Evolutionary conservation across 257 asterid genomes (phyloP), one percentile per base, ranked within the genome.

Genomic region (Gardenia jasminoides): DNA sequence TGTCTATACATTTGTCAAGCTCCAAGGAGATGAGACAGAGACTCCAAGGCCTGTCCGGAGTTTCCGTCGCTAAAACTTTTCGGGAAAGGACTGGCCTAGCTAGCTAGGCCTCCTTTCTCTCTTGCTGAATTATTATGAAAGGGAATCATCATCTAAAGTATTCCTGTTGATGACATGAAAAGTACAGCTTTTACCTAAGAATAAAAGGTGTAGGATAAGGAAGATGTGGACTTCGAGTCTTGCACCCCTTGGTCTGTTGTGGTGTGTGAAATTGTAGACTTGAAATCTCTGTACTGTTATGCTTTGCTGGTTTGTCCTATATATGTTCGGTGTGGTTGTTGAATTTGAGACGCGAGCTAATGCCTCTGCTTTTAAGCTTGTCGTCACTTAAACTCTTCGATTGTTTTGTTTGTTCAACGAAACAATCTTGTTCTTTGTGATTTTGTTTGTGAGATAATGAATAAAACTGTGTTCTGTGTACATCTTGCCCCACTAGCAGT

Each of bases 1-100:
- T 54, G 84, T 86, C 71, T 92, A 92, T 72, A 78, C 87, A 0
- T 48, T 54, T 0, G 89, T 86, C 66, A 83, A 83, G 82, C 87
- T 83, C 39, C 85, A 76, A 0, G 76, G 28, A 12, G 83, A 76
- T 0, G 85, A 83, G 15, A 61, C 50, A 2, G 87, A 80, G 20
- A 70, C 82, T 61, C 80, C 80, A 12, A 78, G 80, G 16, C 87
- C 67, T 39, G 81, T 75, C 65, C 80, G 84, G 73, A 83, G 85
- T 81, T 86, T 86, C 82, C 89, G 87, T 26, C 89, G 87, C 69
- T 81, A 76, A 74, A 54, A 10, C 5, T 44, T 44, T 24, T 15
- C 17, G 19, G 43, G 5, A 48, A 30, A 24, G 75, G 64, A 56
- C 26, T 26, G 64, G 64, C 64, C 28, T 56, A 56, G 64, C 8